Base-by-base conservation (phyloP, 2,329 filamentous ascomycete genomes). In the Sarocladium strictum region DNA sequence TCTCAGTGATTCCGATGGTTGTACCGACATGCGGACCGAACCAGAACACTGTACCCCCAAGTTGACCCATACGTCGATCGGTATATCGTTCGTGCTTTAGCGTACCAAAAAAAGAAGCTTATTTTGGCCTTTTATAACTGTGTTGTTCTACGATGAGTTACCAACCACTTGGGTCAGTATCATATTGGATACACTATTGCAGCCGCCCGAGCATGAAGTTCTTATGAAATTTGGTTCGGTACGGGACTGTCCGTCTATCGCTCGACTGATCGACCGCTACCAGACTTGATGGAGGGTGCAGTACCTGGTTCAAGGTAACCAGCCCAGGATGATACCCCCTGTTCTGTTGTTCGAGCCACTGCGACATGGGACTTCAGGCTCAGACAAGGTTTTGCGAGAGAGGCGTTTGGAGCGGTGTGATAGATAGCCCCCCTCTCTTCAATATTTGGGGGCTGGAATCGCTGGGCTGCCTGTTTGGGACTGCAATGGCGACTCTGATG, bases 231-330 rank as follows among this genome's bases (percentile, higher is more conserved):
- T 35, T 51, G 47, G 47, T 51, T 51, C 47, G 47, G 47, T 23
- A 47, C 43, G 43, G 43, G 10, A 26, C 40, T 9, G 40, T 24
- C 21, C 21, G 40, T 5, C 3, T 19, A 3, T 23, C 27, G 29
- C n/a, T 33, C 29, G 26, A 11, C 27, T 33, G 47, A 51, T 51
- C 47, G 27, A 51, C 27, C 47, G 26, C 47, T 51, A 51, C 47
- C 47, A n/a, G 47, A 19, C 27, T 51, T 23, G 14, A 29, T 10
- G 43, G 43, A 27, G 43, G 24, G 43, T 17, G 6, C 7, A 24
- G 43, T 17, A 23, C 21, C 6, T 23, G 7, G 40, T 21, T 9
- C 6, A 23, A 33, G 6, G 26, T 17, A 35, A 35, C 47, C 27
- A 5, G 2, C 9, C 23, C 9, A 2, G 6, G 19, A 27, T 29